Percentiles rank a stretch among this genome's conserved stretches.
Evolutionary conservation across 768 basidiomycete genomes (phyloP).

Genomic region (Steccherinum ochraceum): DNA sequence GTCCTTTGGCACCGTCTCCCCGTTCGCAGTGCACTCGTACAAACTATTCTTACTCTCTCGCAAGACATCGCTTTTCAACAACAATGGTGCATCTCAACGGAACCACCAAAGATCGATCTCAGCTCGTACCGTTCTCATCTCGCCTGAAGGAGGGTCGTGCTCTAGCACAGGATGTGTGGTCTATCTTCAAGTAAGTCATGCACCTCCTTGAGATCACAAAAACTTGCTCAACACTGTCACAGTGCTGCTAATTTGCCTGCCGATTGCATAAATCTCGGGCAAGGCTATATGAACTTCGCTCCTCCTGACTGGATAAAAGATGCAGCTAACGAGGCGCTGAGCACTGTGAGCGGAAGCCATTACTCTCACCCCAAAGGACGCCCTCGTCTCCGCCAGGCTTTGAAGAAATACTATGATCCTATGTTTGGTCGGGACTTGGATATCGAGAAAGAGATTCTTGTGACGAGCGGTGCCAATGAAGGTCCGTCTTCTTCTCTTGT

Average conservation of each 20-base stretch:
- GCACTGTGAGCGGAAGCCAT: conserved; percentile 62
- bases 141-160: conserved; percentile 73
- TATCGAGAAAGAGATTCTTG: conserved; percentile 82
- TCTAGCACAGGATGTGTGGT: conserved; percentile 83
- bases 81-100: conserved; percentile 15
- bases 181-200: conserved; percentile 70
- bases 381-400: conserved; percentile 79
- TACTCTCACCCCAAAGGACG: conserved; percentile 91
- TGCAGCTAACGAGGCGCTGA: conserved; percentile 66
- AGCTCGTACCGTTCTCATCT: conserved; percentile 61
- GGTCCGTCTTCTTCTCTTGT: conserved; percentile 38
- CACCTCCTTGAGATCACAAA: conserved; percentile 3
- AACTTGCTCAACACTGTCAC: conserved; percentile 6
- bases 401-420: conserved; percentile 73
- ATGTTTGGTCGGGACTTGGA: conserved; percentile 64
- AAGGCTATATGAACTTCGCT: conserved; percentile 84
- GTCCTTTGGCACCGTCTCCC: conserved; percentile 1
- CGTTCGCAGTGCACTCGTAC: background rate
- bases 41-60: background rate
- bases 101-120: conserved; percentile 13
- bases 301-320: conserved; percentile 77
- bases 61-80: conserved; percentile 10
- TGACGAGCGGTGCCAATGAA: conserved; percentile 97
- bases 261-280: conserved; percentile 95
- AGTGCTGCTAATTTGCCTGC: conserved; percentile 84